Evolutionary conservation across 805 yeast species (phyloP).

Genomic region (Lachancea thermotolerans): DNA sequence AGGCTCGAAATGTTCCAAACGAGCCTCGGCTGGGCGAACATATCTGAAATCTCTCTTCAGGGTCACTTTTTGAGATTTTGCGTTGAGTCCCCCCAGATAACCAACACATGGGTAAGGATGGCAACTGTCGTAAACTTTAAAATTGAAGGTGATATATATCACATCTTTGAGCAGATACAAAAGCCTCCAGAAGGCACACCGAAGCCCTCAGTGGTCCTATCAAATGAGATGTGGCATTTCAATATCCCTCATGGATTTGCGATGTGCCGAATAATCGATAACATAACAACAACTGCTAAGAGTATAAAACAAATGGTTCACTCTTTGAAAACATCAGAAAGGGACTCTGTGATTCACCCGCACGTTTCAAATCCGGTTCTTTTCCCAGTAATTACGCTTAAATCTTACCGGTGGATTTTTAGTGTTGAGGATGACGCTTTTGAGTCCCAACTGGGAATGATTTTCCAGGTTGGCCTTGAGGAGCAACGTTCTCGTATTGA

Average conservation of each 20-base stretch:
- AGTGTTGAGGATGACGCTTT: conserved; percentile 85
- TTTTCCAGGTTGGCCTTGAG: conserved; percentile 56
- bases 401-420: conserved; percentile 50
- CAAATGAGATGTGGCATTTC: conserved; percentile 41
- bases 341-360: conserved; percentile 36
- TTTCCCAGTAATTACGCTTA: conserved; percentile 53
- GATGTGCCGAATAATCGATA: conserved; percentile 75
- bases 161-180: conserved; percentile 22
- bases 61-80: conserved; percentile 38
- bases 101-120: conserved; percentile 45
- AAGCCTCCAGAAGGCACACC: conserved; percentile 9
- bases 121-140: conserved; percentile 34
- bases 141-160: conserved; percentile 26
- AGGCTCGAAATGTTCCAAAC: conserved; percentile 39
- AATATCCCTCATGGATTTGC: conserved; percentile 68
- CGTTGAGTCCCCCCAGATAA: conserved; percentile 46
- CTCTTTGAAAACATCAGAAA: conserved; percentile 40
- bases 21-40: conserved; percentile 15
- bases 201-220: conserved; percentile 35
- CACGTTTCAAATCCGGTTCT: conserved; percentile 35
- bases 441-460: conserved; percentile 62
- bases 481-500: conserved; percentile 59
- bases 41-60: conserved; percentile 18
- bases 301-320: conserved; percentile 53
- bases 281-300: conserved; percentile 60